Base-by-base conservation (phyloP, 108 stramenopile species). In the Chaetoceros muelleri region DNA sequence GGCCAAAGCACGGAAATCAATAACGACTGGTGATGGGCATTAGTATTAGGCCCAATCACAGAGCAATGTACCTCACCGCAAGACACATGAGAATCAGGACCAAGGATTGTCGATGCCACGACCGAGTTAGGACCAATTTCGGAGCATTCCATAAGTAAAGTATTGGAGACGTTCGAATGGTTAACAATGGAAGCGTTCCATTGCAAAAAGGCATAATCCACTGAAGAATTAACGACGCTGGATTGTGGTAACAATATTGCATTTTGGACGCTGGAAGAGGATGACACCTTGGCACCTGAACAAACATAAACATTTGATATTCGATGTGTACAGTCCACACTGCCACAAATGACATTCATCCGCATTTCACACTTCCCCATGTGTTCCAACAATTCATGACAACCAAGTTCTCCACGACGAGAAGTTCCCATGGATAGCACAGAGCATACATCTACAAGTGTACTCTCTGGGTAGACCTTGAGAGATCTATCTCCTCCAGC, bases 1-100 rank as follows among this genome's bases (percentile, higher is more conserved):
- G 94, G 94, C 95, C 95, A 96, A 58, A 96, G 45, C 3, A 85
- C 70, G 2, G 89, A 78, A 58, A 98, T 96, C 5, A 95, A 55
- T 27, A 98, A 66, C 40, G 79, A 80, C 52, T 90, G 89, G 64
- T 96, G 95, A 70, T 96, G 95, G 2, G 82, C 74, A 44, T 87
- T 88, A 51, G 90, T 84, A 65, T 84, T 87, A 51, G 92, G 92
- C 3, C 95, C 95, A 29, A 96, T 62, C 24, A 96, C 34, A 7
- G 82, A 79, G 24, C 76, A 72, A 48, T 87, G 87, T 2, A 81
- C 59, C 60, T 96, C 95, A 8, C 92, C 90, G 1, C 72, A 79
- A 29, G 76, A 72, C 0, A 92, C 78, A 44, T 87, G 84, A 1
- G 80, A 70, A 58, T 91, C 90, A 18, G 95, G 92, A n/a, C 95